Conservation (phyloP, 2,329 filamentous ascomycete species). For the Colletotrichum orchidophilum region DNA sequence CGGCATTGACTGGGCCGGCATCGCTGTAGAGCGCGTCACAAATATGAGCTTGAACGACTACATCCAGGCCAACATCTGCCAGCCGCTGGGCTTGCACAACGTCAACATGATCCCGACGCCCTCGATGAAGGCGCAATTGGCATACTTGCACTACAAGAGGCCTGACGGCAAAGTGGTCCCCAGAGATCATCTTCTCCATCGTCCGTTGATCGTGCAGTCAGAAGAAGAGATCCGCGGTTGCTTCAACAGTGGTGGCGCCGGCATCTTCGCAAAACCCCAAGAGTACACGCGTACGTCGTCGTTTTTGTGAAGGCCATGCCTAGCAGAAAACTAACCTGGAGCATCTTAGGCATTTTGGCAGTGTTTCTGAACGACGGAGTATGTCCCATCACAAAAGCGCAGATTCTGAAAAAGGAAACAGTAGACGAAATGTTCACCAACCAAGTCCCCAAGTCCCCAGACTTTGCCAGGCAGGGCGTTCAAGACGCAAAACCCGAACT, state of each 20-base stretch:
- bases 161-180: slow-evolving; percentile 50
- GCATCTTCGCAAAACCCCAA: slow-evolving; percentile 66
- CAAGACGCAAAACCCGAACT: slow-evolving; percentile 58
- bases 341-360: slow-evolving; percentile 62
- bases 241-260: slow-evolving; percentile 70
- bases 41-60: slow-evolving; percentile 58
- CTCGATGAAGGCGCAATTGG: slow-evolving; percentile 63
- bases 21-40: slow-evolving; percentile 56
- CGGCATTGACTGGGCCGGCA: slow-evolving; percentile 62
- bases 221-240: slow-evolving; percentile 42
- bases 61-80: slow-evolving; percentile 56
- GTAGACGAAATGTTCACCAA: slow-evolving; percentile 73
- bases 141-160: slow-evolving; percentile 64
- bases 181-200: slow-evolving; percentile 61
- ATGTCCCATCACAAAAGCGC: slow-evolving; percentile 62
- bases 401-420: slow-evolving; percentile 65
- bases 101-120: slow-evolving; percentile 66
- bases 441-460: slow-evolving; percentile 64
- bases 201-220: slow-evolving; percentile 51
- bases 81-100: slow-evolving; percentile 57
- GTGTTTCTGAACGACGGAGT: slow-evolving; percentile 72
- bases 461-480: slow-evolving; percentile 58
- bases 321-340: background rate
- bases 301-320: rapidly evolving
- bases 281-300: slow-evolving; percentile 65